phyloP scores from a whole-genome alignment of 495 filamentous ascomycete genomes.

The Pyronema domesticum region DNA sequence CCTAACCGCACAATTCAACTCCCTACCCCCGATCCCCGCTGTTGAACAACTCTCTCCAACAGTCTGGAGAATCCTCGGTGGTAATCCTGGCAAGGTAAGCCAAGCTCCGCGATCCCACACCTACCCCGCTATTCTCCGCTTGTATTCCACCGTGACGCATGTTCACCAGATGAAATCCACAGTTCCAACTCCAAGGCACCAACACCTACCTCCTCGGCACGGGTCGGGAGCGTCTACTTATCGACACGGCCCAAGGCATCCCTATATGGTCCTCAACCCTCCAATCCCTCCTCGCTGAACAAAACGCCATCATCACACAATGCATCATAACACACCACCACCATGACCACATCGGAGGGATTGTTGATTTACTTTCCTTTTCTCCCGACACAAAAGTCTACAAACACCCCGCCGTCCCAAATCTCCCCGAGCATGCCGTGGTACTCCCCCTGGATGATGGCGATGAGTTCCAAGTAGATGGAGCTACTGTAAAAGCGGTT shows the following conservation, averaged over 20 bases:
- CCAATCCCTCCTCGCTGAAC: slow-evolving; percentile 40
- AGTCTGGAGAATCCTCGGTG: slow-evolving; percentile 58
- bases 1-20: slow-evolving; percentile 17
- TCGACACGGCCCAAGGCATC: slow-evolving; percentile 51
- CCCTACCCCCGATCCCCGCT: slow-evolving; percentile 35
- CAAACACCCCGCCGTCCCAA: slow-evolving; percentile 27
- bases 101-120: not conserved
- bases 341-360: slow-evolving; percentile 61
- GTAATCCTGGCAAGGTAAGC: slow-evolving; percentile 59
- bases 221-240: slow-evolving; percentile 46
- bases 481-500: slow-evolving; percentile 55
- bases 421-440: not conserved
- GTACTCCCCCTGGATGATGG: slow-evolving; percentile 47
- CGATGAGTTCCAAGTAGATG: slow-evolving; percentile 54
- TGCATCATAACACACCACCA: slow-evolving; percentile 84
- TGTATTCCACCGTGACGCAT: too few species aligned
- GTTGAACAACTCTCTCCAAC: slow-evolving; percentile 45
- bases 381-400: slow-evolving; percentile 41
- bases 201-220: slow-evolving; percentile 78
- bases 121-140: not conserved
- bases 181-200: slow-evolving; percentile 42
- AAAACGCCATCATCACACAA: slow-evolving; percentile 44
- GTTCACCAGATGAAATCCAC: slow-evolving; percentile 7
- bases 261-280: slow-evolving; percentile 39
- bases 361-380: slow-evolving; percentile 43